Base-by-base conservation (phyloP, 2,329 filamentous ascomycete species). In the Pseudopithomyces chartarum region DNA sequence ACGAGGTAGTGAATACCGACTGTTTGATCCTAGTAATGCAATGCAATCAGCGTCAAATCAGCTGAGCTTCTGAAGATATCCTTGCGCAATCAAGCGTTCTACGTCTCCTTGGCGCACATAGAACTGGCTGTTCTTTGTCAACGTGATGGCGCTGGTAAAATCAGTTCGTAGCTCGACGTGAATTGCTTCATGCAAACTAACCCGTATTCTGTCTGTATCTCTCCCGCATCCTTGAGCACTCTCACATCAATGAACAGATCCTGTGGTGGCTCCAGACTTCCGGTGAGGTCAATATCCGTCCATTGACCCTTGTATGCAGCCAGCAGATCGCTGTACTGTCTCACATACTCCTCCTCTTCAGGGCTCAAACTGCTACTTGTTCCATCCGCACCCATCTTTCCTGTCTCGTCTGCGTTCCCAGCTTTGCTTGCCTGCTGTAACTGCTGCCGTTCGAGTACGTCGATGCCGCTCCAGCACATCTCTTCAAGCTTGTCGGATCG, bases 171-270 rank as follows among this genome's bases (percentile, higher is more conserved):
- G 38, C 38, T 19, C 36, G 33, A 47, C 38, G 38, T 20, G 20
- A 29, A 11, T 2, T 20, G 20, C 11, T 34, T 29, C 10, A 23
- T 23, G 40, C 36, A 46, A 81, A 88, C 76, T 83, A 8, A 96
- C 90, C 95, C 95, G 73, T 99, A 99, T 82, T 99, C 96, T 0
- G 95, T 99, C 79, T 99, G 94, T 62, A 99, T 97, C 81, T 99
- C 95, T 4, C 96, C 95, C 1, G 94, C 95, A 80, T 99, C 95
- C 75, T 95, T 97, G 62, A 99, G 79, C 47, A 99, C 95, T 45
- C 95, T 84, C 34, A 99, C 95, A 75, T 99, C 95, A 68, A 99
- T 96, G 75, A 98, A 99, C 52, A 99, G 80, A 77, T 99, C 95
- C 66, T 87, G 87, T n/a, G 95, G 95, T 22, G 95, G 95, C 71